phyloP scores from a whole-genome alignment of 108 stramenopile genomes.

The Cyclostephanos tholiformis region DNA sequence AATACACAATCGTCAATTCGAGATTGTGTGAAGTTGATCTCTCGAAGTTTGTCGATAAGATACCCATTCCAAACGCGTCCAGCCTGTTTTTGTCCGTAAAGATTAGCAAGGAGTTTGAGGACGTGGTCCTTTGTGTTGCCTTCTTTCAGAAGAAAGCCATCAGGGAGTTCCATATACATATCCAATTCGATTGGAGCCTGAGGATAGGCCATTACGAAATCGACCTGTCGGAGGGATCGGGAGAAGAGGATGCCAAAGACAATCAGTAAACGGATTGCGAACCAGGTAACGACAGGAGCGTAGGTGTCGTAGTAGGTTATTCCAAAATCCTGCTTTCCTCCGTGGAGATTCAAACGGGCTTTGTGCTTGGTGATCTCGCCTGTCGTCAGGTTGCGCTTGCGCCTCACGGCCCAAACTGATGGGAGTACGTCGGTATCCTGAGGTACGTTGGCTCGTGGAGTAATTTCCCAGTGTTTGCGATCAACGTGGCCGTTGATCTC shows the following conservation, averaged over 20 bases:
- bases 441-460: slow-evolving; percentile 13
- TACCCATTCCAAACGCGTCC: no score
- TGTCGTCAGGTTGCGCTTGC: slow-evolving; percentile 40
- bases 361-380: slow-evolving; percentile 39
- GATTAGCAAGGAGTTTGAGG: no score
- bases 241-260: slow-evolving; percentile 8
- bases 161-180: no score
- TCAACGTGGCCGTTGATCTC: slow-evolving; percentile 30
- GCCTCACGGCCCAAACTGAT: slow-evolving; percentile 40
- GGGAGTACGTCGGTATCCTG: slow-evolving; percentile 8
- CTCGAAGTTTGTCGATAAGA: no score
- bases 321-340: slow-evolving; percentile 29
- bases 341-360: slow-evolving; percentile 26
- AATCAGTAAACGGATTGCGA: slow-evolving; percentile 23
- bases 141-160: no score
- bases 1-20: no score
- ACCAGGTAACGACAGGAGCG: slow-evolving; percentile 27
- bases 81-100: no score
- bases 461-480: slow-evolving; percentile 17
- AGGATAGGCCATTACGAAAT: no score
- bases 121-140: no score
- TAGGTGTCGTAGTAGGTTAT: slow-evolving; percentile 31
- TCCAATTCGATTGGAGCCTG: no score
- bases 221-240: no score
- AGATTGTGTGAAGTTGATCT: no score